Percentiles rank a stretch among this genome's conserved stretches.
Conservation (phyloP, 2,329 filamentous ascomycete species). For the Colletotrichum tamarilloi region DNA sequence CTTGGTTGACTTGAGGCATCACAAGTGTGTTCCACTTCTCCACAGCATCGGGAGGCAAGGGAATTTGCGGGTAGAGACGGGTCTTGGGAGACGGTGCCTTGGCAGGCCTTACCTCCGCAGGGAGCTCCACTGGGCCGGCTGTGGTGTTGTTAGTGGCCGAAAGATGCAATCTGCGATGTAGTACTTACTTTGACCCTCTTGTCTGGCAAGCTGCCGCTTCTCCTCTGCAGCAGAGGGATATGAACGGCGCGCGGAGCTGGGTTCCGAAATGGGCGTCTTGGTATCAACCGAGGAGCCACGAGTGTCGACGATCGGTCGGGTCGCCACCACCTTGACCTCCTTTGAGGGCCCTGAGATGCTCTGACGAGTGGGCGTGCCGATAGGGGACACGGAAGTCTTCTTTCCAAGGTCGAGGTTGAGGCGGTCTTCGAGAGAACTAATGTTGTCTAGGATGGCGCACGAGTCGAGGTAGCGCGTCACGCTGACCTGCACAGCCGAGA, state of each 20-base stretch:
- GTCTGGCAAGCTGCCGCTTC: slow-evolving; percentile 25
- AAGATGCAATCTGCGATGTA: neutral
- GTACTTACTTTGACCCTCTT: neutral
- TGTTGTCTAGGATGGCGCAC: slow-evolving; percentile 70
- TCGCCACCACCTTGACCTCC: slow-evolving; percentile 15
- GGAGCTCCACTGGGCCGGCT: slow-evolving; percentile 11
- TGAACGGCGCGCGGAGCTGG: slow-evolving; percentile 8
- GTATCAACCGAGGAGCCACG: slow-evolving; percentile 44
- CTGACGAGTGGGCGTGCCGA: neutral
- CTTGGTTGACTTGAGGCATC: slow-evolving; percentile 79
- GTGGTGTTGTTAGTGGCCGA: neutral
- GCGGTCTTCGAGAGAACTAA: slow-evolving; percentile 66
- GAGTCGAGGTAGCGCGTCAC: slow-evolving; percentile 70
- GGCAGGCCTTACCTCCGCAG: slow-evolving; percentile 18
- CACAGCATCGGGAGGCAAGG: slow-evolving; percentile 69
- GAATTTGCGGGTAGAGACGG: slow-evolving; percentile 69
- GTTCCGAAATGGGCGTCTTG: slow-evolving; percentile 20
- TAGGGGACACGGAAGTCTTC: slow-evolving; percentile 3
- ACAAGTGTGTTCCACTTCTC: slow-evolving; percentile 78
- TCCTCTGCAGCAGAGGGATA: slow-evolving; percentile 31
- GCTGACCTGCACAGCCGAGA: slow-evolving; percentile 64
- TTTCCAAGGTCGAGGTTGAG: slow-evolving; percentile 59
- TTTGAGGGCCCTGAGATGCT: slow-evolving; percentile 27
- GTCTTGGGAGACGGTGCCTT: slow-evolving; percentile 51
- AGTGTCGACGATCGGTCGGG: slow-evolving; percentile 50